A percentile compares a stretch with the other conserved stretches of the same genome.
phyloP scores from a whole-genome alignment of 2,329 filamentous ascomycete species.

The Calonectria pseudoreteaudii region DNA sequence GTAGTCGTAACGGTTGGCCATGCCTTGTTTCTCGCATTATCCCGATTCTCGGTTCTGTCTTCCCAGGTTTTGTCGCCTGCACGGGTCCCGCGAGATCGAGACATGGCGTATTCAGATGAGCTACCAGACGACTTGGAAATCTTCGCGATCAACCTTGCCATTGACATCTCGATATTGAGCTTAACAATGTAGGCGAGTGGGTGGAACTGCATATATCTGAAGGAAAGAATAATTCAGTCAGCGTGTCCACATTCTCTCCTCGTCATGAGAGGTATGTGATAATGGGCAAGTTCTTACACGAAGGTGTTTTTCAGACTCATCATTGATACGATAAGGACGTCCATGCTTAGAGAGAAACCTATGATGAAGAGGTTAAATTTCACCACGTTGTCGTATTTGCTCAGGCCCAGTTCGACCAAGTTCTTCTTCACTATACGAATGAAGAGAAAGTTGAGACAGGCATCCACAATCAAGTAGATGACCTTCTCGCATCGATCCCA shows the following conservation, averaged over 20 bases:
- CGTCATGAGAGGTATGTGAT: no score
- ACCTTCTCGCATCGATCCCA: constrained; percentile 4
- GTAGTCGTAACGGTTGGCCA: neutral
- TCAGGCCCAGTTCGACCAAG: neutral
- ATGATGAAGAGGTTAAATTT: constrained; percentile 5
- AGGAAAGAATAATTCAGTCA: no score
- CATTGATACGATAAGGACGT: neutral
- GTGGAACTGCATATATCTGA: neutral
- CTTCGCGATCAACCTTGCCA: neutral
- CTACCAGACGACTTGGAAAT: neutral
- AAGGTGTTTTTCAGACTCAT: neutral
- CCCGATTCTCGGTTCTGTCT: neutral
- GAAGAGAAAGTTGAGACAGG: neutral
- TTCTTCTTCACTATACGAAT: constrained; percentile 4
- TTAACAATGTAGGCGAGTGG: neutral
- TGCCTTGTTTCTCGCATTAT: neutral
- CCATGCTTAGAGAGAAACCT: neutral
- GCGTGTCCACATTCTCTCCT: no score
- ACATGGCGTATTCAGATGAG: neutral
- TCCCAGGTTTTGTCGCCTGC: neutral
- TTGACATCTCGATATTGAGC: neutral
- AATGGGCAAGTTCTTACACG: neutral
- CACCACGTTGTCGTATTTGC: neutral
- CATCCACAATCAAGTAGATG: neutral
- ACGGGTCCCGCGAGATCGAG: neutral